Base-by-base conservation (phyloP, 2,329 filamentous ascomycete species). In the Diplodia seriata region DNA sequence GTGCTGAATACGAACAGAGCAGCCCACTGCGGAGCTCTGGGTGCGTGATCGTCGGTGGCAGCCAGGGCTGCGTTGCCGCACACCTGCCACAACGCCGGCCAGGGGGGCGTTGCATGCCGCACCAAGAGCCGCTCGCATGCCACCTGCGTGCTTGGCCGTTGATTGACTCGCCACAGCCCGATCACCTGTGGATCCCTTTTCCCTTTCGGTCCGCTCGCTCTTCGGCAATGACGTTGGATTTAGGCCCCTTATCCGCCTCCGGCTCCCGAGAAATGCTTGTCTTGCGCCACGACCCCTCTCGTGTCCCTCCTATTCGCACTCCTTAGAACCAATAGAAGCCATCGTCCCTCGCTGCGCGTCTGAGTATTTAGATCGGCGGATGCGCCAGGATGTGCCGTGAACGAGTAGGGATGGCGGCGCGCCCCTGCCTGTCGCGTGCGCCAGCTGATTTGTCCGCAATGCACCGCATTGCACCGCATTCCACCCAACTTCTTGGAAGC, bases 351-450 rank as follows among this genome's bases (percentile, higher is more conserved):
- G 40, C 11, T 51, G 59, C 47, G 51, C 43, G 59, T 63, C 47
- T 51, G 23, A 63, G 59, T 63, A 63, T 63, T 63, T 51, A 63
- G 59, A 63, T 63, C 59, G 59, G 51, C 59, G 59, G 59, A 63
- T 63, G 43, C 20, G 59, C 59, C 59, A 51, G 59, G 59, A 63
- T 63, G 50, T 51, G 57, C 57, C 57, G 55, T 59, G 12, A 18
- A 26, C 15, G 36, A 20, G 36, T 11, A 20, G 47, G 36, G 56
- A 38, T 40, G 26, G 54, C 38, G 18, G 26, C 20, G 40, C 23
- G 9, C 36, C 57, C 9, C 20, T 15, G 57, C 36, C 43, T 49
- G 57, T 40, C 20, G 36, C 26, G 33, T 59, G 56, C 20, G 12
- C 38, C 26, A 15, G n/a, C 8, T 59, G 38, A 59, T 49, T 62